Base-by-base conservation (phyloP, 2,329 filamentous ascomycete genomes). In the Meredithiella fracta region DNA sequence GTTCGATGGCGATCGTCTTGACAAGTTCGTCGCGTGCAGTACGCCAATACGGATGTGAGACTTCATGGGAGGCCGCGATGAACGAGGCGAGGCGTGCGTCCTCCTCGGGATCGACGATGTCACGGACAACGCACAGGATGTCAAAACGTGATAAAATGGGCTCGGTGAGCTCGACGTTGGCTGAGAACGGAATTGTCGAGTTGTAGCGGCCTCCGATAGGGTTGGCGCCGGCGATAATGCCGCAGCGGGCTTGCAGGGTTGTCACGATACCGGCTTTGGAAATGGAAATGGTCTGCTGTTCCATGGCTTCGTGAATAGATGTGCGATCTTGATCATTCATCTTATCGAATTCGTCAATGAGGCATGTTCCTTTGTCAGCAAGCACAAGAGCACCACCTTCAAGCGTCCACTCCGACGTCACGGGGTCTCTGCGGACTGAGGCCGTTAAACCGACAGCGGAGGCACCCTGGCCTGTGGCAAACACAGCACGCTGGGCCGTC, bases 321-420 rank as follows among this genome's bases (percentile, higher is more conserved):
- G 92, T 97, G 61, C 92, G 82, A 68, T 98, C 92, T 66, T 97
- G 89, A 67, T 98, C 92, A 67, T 97, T 97, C 92, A 98, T 98
- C 76, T 98, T 98, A 78, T 98, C 92, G 64, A 98, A 98, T 70
- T 98, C 92, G 64, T 98, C 92, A 60, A 98, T 98, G 29, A 98
- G 75, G 65, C 92, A 97, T 15, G 88, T 95, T 42, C 92, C 92
- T 61, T 87, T 85, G 67, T 98, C 92, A 15, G 92, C 92, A 56
- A 98, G 79, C 64, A 98, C 92, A 9, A 98, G 76, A 3, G 92
- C 92, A 65, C 92, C 92, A 60, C 92, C 92, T 71, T 98, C 92
- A 1, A 98, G 74, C 4, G 92, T 97, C 91, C 92, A 98, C 70
- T 98, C 92, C 67, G 85, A 86, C 1, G 92, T 98, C 66, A 97